Percentiles rank a stretch among this genome's conserved stretches.
Evolutionary conservation across 495 filamentous ascomycete species (phyloP).

Genomic region (Amorphotheca resinae): DNA sequence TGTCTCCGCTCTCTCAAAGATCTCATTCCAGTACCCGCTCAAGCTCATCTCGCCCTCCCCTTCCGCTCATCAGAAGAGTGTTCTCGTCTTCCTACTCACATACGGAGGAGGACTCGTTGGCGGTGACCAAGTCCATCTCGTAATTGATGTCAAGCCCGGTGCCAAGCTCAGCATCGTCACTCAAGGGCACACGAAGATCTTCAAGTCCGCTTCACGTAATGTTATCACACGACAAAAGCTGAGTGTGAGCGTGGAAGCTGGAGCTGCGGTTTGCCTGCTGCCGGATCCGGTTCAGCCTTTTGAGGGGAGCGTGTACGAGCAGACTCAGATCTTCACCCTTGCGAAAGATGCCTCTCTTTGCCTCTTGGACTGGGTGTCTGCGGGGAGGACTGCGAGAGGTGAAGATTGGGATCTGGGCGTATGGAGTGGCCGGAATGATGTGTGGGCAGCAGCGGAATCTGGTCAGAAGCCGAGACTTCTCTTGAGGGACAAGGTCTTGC

Average conservation of each 20-base stretch:
- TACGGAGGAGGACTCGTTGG: constrained; percentile 91
- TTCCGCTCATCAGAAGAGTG: constrained; percentile 40
- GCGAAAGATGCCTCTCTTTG: constrained; percentile 51
- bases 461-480: constrained; percentile 40
- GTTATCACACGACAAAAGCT: constrained; percentile 58
- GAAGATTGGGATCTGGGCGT: constrained; percentile 73
- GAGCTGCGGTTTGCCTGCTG: constrained; percentile 71
- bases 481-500: constrained; percentile 67
- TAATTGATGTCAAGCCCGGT: constrained; percentile 45
- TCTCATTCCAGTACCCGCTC: constrained; percentile 86
- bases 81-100: constrained; percentile 73
- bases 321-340: constrained; percentile 64
- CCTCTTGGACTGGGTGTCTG: constrained; percentile 83
- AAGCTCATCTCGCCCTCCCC: constrained; percentile 70
- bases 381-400: constrained; percentile 74
- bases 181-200: constrained; percentile 93
- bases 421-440: constrained; percentile 77
- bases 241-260: constrained; percentile 43
- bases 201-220: constrained; percentile 51
- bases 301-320: constrained; percentile 64
- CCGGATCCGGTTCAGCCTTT: constrained; percentile 93
- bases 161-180: constrained; percentile 76
- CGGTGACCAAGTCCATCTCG: constrained; percentile 67
- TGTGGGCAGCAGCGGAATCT: constrained; percentile 41
- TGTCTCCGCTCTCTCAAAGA: constrained; percentile 55